Conservation (phyloP, 495 filamentous ascomycete genomes). For the Podospora fimiseda region DNA sequence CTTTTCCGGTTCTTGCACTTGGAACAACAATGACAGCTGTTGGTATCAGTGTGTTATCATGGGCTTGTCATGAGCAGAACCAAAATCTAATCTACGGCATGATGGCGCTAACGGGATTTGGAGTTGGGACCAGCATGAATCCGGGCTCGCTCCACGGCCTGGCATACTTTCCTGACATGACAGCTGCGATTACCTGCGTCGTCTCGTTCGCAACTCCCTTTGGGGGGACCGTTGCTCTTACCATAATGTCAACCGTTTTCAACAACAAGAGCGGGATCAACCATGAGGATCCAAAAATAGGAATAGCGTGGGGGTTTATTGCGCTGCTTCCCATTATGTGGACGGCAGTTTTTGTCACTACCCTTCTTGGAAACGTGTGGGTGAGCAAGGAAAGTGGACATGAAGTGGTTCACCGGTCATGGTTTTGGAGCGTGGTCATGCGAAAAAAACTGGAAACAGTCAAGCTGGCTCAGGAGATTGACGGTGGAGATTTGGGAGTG, state of each 20-base stretch:
- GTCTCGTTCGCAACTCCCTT: constrained; percentile 47
- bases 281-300: constrained; percentile 25
- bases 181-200: constrained; percentile 46
- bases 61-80: constrained; percentile 36
- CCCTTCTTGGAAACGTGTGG: constrained; percentile 50
- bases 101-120: constrained; percentile 52
- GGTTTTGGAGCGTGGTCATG: constrained; percentile 18
- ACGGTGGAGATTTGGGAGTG: neutral
- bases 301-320: constrained; percentile 53
- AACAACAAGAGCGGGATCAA: constrained; percentile 40
- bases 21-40: constrained; percentile 44
- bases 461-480: constrained; percentile 19
- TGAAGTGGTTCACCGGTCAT: constrained; percentile 19
- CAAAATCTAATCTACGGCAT: constrained; percentile 47
- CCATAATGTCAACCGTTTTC: constrained; percentile 56
- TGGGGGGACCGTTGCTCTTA: constrained; percentile 52
- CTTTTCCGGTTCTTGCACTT: constrained; percentile 43
- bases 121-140: constrained; percentile 46
- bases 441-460: constrained; percentile 21
- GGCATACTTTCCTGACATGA: constrained; percentile 46
- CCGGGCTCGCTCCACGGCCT: constrained; percentile 41
- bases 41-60: constrained; percentile 43
- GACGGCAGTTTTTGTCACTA: constrained; percentile 34
- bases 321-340: constrained; percentile 49
- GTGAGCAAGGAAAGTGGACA: constrained; percentile 28